Base-by-base conservation (phyloP, 2,329 filamentous ascomycete genomes). In the Ophiognomonia clavigignenti-juglandacearum region DNA sequence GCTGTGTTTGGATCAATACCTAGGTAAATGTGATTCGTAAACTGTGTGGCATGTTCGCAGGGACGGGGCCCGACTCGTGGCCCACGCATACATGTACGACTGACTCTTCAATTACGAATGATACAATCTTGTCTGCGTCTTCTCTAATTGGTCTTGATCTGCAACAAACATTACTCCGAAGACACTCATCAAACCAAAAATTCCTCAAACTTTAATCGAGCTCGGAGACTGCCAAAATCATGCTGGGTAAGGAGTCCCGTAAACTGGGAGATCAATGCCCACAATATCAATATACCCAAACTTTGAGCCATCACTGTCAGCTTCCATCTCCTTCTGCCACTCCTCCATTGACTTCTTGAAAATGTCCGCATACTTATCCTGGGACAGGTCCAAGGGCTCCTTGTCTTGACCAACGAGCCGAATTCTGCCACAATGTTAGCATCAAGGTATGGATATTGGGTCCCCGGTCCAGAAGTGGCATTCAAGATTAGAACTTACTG, bases 201-300 rank as follows among this genome's bases (percentile, higher is more conserved):
- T 31, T 13, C n/a, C 13, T 5, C 13, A 16, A 16, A 16, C 19
- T 16, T 34, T 16, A 4, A 34, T 6, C 32, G 16, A 4, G 16
- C n/a, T 34, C 8, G 16, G 8, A 5, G 32, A 34, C 7, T 8
- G n/a, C 29, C 16, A 18, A 7, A 34, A n/a, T 42, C 29, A 48
- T 29, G 29, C 20, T 18, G 19, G 26, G n/a, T 61, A 59, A 3
- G 62, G 49, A 3, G 57, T 57, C 1, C 65, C 65, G 24, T 56
- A 68, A 0, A 65, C 61, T 49, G 63, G 45, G 24, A 68, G 47
- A 41, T 64, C 51, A 3, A 59, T 23, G 0, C 60, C 65, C 4
- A 54, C 54, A 7, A 68, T 56, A 14, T 67, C 62, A 10, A 61
- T 46, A 13, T 47, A 66, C 0, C 62, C 64, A 27, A 55, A 64